Base-by-base conservation (phyloP, 2,329 filamentous ascomycete species). In the Monilinia fructicola region DNA sequence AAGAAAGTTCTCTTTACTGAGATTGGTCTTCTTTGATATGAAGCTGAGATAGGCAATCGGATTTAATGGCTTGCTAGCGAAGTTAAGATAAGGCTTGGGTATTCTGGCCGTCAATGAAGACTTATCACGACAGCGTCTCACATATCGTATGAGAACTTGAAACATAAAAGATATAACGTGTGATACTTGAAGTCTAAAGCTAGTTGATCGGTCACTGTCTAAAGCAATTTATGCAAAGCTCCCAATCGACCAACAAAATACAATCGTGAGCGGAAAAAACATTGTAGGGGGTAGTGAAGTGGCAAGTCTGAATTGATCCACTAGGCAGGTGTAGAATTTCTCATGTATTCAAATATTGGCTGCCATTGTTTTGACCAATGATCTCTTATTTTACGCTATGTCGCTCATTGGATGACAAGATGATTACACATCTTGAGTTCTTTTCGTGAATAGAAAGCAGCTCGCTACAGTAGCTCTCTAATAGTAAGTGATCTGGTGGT, bases 1-100 rank as follows among this genome's bases (percentile, higher is more conserved):
- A 12, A 35, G 7, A 3, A 26, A 1, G 21, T 4, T 4, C 26
- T n/a, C 0, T 10, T 6, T 23, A n/a, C 3, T 23, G 11, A 3
- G 26, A 21, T 9, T 2, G 7, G 23, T 48, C 12, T 35, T 5
- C 31, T 35, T 35, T 4, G 12, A 48, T 21, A 16, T 21, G 12
- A 21, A 60, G 21, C 14, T 14, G 16, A 38, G 42, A 21, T 6
- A 18, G n/a, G 21, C 21, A 23, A 0, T n/a, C 6, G 7, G 6
- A 14, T 35, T 48, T 14, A 31, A 18, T 23, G 18, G 3, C 42
- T 18, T 23, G 12, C 28, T 35, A 26, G 14, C 0, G 9, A 48
- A 4, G 2, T 35, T 16, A 21, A 18, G 11, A 0, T 48, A 38
- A n/a, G 7, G 4, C 2, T 48, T 44, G n/a, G 46, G n/a, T 0